phyloP scores from a whole-genome alignment of 192 early-diverging fungal genomes.

The Kappamyces sp. region DNA sequence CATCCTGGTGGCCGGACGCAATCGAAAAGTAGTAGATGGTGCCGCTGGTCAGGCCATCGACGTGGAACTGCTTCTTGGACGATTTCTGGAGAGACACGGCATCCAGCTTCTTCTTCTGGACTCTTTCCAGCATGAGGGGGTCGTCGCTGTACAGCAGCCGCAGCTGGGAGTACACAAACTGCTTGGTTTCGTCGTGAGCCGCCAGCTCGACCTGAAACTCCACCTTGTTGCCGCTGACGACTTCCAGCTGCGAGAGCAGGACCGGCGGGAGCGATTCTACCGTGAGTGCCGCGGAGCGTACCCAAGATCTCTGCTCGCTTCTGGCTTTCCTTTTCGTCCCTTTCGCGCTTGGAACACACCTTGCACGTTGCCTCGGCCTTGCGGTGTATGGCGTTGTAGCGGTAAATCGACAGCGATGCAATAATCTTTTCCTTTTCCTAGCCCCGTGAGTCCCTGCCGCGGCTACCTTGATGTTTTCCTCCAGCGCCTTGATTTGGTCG shows the following conservation, averaged over 20 bases:
- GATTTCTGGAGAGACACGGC: not conserved
- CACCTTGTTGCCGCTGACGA: conserved; percentile 16
- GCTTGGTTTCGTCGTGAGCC: not conserved
- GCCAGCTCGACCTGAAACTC: conserved; percentile 15
- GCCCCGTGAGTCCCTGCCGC: no score
- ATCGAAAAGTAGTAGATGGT: conserved; percentile 33
- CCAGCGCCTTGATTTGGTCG: conserved; percentile 31
- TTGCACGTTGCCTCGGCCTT: conserved; percentile 40
- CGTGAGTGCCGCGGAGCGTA: not conserved
- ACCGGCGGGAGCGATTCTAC: conserved; percentile 27
- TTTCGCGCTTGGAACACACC: conserved; percentile 36
- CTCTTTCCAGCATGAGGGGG: conserved; percentile 8
- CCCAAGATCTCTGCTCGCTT: conserved; percentile 25
- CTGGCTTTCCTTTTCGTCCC: conserved; percentile 32
- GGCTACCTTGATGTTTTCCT: conserved; percentile 35
- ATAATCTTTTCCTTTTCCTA: conserved; percentile 57
- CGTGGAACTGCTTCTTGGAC: not conserved
- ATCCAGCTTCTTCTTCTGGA: not conserved
- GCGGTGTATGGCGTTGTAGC: conserved; percentile 54
- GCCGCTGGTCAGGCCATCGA: conserved; percentile 21
- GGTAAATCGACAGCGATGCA: conserved; percentile 51
- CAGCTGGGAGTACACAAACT: conserved; percentile 7
- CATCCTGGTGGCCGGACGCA: conserved; percentile 21
- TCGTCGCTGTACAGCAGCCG: conserved; percentile 17
- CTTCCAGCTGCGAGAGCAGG: conserved; percentile 6